Conservation (phyloP, 1,284 basidiomycete species). For the Phylloporus gajari region DNA sequence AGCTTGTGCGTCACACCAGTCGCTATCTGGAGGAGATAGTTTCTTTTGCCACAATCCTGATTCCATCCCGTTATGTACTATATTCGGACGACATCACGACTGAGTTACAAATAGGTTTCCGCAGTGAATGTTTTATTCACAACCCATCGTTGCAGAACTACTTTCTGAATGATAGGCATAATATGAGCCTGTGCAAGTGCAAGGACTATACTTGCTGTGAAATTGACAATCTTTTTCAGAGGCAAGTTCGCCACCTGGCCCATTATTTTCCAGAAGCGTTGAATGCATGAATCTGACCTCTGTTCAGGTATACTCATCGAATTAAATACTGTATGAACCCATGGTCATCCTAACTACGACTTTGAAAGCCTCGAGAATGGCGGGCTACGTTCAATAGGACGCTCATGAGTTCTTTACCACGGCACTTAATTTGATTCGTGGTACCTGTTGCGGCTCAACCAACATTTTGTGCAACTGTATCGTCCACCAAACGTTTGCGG, state of each 20-base stretch:
- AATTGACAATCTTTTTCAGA: slow-evolving; percentile 94
- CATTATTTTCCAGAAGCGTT: not conserved
- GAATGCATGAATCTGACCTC: not conserved
- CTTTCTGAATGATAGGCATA: slow-evolving; percentile 90
- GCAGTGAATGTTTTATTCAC: slow-evolving; percentile 75
- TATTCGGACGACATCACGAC: too few relatives aligned
- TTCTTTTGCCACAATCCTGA: too few relatives aligned
- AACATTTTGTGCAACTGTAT: slow-evolving; percentile 88
- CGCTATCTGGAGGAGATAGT: too few relatives aligned
- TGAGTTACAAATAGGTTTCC: too few relatives aligned
- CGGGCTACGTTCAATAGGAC: slow-evolving; percentile 94
- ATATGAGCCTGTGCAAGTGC: slow-evolving; percentile 71
- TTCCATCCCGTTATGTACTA: too few relatives aligned
- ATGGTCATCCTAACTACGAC: slow-evolving; percentile 86
- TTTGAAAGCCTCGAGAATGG: slow-evolving; percentile 89
- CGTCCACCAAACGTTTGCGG: slow-evolving; percentile 91
- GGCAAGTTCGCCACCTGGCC: slow-evolving; percentile 51
- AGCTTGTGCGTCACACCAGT: too few relatives aligned
- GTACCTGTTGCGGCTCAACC: slow-evolving; percentile 76
- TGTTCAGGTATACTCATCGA: slow-evolving; percentile 75
- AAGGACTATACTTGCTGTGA: slow-evolving; percentile 93
- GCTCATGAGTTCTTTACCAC: slow-evolving; percentile 92
- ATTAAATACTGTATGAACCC: slow-evolving; percentile 81
- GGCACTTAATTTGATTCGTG: slow-evolving; percentile 85
- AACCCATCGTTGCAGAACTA: slow-evolving; percentile 92